Evolutionary conservation across 2,329 filamentous ascomycete genomes (phyloP), one percentile per base, ranked within the genome.

Genomic region (Stagonosporopsis cucurbitacearum): DNA sequence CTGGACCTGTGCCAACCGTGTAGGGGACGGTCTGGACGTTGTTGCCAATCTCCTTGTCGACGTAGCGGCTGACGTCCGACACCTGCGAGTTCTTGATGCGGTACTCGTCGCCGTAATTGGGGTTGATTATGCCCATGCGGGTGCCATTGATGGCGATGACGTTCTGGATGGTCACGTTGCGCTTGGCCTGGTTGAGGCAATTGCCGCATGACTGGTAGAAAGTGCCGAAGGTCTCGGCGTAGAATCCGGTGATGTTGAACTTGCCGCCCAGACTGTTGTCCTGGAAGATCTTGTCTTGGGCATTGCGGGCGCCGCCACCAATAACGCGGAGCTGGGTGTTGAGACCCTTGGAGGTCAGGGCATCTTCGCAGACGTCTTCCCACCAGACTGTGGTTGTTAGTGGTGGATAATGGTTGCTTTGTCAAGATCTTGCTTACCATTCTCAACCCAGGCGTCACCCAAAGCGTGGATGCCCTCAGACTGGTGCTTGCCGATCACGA

Each of bases 361-460:
- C 65, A 40, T 68, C 65, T 43, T 68, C 65, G 32, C 65, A 68
- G 19, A 68, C 65, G 8, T 68, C 65, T 52, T 68, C 65, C 65
- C 65, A 68, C 65, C 65, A 68, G 3, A 68, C 65, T 67, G 22
- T 13, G n/a, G 1, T 30, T 4, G 36, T 63, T 42, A 65, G 56
- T 17, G 17, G 35, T 47, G 23, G 12, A 6, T n/a, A n/a, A 4
- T 11, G 2, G 12, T 0, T 30, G 2, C 3, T 2, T 15, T 17
- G n/a, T 17, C n/a, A 2, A 4, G 0, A 4, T 9, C 2, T 23
- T 11, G 9, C 53, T 54, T 48, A 65, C 65, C 65, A 40, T 66
- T 68, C 44, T 68, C 65, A n/a, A 68, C 65, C 65, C 65, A 68
- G 6, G 65, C 65, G 51, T 68, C 65, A 23, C 65, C 65, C 7